Conservation (phyloP, 2,329 filamentous ascomycete species). For the Macrophomina pseudophaseolina region DNA sequence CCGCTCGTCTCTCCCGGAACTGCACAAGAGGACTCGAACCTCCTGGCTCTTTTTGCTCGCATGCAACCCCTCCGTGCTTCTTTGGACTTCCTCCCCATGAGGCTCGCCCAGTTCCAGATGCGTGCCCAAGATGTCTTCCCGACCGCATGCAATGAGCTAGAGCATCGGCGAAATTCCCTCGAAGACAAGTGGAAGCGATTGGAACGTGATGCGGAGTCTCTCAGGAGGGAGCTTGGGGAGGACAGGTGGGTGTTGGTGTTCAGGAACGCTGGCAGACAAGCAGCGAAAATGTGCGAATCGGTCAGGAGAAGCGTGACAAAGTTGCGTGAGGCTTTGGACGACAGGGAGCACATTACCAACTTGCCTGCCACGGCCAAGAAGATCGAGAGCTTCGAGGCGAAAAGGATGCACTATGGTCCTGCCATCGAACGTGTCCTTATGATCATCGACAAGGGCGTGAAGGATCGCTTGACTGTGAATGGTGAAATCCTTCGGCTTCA, state of each 20-base stretch:
- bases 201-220: conserved; percentile 84
- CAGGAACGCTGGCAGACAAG: conserved; percentile 86
- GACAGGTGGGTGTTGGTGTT: conserved; percentile 97
- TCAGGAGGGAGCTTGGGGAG: conserved; percentile 89
- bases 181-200: conserved; percentile 88
- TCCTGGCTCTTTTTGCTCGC: conserved; percentile 88
- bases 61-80: conserved; percentile 95
- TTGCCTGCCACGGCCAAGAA: conserved; percentile 75
- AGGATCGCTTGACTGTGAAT: conserved; percentile 93
- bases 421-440: conserved; percentile 89
- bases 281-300: conserved; percentile 95
- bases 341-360: conserved; percentile 55
- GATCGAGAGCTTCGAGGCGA: conserved; percentile 91
- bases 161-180: conserved; percentile 72
- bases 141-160: conserved; percentile 86
- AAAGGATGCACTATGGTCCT: conserved; percentile 91
- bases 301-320: conserved; percentile 86
- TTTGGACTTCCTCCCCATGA: conserved; percentile 94
- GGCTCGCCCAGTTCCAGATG: conserved; percentile 81
- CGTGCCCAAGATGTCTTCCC: conserved; percentile 82
- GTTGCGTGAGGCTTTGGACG: conserved; percentile 78
- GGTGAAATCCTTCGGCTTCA: conserved; percentile 90
- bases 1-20: conserved; percentile 64
- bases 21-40: conserved; percentile 80
- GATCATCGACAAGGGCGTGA: conserved; percentile 95